Evolutionary conservation across 2,329 filamentous ascomycete genomes (phyloP).

Genomic region (Aspergillus intermedius): DNA sequence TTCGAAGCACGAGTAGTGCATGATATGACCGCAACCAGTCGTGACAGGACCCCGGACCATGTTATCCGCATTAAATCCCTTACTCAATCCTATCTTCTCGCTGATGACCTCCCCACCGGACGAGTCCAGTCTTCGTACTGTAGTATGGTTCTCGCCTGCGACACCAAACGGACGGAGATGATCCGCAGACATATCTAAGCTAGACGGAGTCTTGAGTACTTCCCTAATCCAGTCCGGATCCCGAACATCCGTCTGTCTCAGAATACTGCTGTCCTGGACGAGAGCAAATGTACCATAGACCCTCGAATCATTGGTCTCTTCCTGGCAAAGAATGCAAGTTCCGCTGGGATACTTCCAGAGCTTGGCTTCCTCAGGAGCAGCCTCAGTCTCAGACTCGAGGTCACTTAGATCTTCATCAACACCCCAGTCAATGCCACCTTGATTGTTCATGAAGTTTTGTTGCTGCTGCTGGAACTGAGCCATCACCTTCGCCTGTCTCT

Average conservation of each 20-base stretch:
- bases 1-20: conserved; percentile 96
- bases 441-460: conserved; percentile 85
- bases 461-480: conserved; percentile 97
- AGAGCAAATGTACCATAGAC: conserved; percentile 92
- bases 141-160: conserved; percentile 74
- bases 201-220: conserved; percentile 68
- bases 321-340: conserved; percentile 93
- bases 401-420: conserved; percentile 72
- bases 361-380: conserved; percentile 61
- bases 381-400: conserved; percentile 43
- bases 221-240: conserved; percentile 81
- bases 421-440: conserved; percentile 82
- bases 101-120: conserved; percentile 63
- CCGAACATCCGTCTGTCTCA: conserved; percentile 77
- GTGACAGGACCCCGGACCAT: conserved; percentile 71
- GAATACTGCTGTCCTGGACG: conserved; percentile 74
- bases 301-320: conserved; percentile 82
- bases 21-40: conserved; percentile 92
- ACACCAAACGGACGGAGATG: conserved; percentile 82
- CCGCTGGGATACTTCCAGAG: conserved; percentile 86
- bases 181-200: conserved; percentile 79
- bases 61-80: conserved; percentile 70
- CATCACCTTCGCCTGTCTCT: conserved; percentile 90
- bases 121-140: conserved; percentile 67
- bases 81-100: conserved; percentile 77